These are phyloP conservation scores for Ophiostoma ips DNA, from an alignment of 2,329 filamentous ascomycete genomes.

Conservation along the genomic window DNA sequence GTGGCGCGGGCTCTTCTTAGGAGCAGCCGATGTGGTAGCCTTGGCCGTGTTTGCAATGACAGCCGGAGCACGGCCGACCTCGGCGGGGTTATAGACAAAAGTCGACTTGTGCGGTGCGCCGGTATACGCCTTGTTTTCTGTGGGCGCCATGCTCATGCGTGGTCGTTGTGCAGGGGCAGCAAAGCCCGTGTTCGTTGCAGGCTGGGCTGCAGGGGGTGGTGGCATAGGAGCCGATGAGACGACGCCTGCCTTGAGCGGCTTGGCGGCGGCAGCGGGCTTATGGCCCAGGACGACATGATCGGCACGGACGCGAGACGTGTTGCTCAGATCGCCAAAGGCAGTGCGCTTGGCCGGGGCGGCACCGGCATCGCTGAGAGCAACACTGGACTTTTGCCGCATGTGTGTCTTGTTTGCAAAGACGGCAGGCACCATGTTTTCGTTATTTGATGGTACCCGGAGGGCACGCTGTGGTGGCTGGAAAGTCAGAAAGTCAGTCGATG, in stretches of 20 bases:
- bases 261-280: conserved; percentile 14
- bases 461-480: conserved; percentile 62
- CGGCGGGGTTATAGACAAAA: not conserved
- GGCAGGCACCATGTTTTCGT: conserved; percentile 53
- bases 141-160: not conserved
- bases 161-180: conserved; percentile 11
- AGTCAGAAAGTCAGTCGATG: conserved; percentile 7
- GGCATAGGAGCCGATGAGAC: conserved; percentile 12
- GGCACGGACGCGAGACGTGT: conserved; percentile 22
- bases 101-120: conserved; percentile 3
- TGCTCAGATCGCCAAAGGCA: conserved; percentile 73
- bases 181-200: not conserved
- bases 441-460: conserved; percentile 43
- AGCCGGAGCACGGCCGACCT: not conserved
- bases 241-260: not conserved
- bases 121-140: not conserved
- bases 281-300: conserved; percentile 16
- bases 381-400: conserved; percentile 68
- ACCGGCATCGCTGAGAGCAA: conserved; percentile 34
- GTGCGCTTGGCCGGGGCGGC: conserved; percentile 56
- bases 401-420: conserved; percentile 50
- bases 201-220: conserved; percentile 9
- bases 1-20: conserved; percentile 27
- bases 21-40: too few relatives aligned
- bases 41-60: not conserved